These are phyloP conservation scores for Xylaria intraflava DNA, from an alignment of 495 filamentous ascomycete species.

Conservation along the genomic window DNA sequence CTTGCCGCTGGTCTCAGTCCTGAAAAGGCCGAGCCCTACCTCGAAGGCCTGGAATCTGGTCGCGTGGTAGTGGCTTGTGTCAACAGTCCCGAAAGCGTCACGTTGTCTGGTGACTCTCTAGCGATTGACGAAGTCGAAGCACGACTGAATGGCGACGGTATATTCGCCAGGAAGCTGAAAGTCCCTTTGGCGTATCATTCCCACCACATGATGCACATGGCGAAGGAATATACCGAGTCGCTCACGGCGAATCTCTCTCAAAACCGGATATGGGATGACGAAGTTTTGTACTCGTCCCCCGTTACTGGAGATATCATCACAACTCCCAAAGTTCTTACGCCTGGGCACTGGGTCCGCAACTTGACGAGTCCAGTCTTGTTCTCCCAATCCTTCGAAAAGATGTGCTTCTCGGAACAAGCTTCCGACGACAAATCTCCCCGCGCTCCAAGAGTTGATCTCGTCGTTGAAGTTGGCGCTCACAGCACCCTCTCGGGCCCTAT, in stretches of 20 bases:
- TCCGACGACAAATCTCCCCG: too few species aligned
- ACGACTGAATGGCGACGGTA: constrained; percentile 20
- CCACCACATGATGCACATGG: constrained; percentile 36
- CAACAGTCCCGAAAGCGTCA: constrained; percentile 39
- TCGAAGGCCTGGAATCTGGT: constrained; percentile 20
- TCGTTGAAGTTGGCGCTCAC: neutral
- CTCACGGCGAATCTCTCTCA: neutral
- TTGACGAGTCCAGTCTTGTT: constrained; percentile 36
- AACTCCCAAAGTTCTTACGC: constrained; percentile 1
- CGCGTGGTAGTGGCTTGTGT: constrained; percentile 32
- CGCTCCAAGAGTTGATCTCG: too few species aligned
- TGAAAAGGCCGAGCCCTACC: constrained; percentile 29
- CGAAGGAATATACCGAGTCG: constrained; percentile 29
- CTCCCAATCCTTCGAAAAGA: constrained; percentile 24
- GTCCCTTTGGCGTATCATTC: constrained; percentile 42
- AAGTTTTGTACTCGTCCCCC: constrained; percentile 24
- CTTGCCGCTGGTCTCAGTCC: constrained; percentile 34
- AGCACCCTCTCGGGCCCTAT: constrained; percentile 32
- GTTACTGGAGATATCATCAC: constrained; percentile 11
- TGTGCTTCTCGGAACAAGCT: too few species aligned
- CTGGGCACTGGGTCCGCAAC: constrained; percentile 36
- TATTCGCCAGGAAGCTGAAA: constrained; percentile 33
- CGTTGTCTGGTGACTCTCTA: constrained; percentile 34
- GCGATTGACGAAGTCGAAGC: constrained; percentile 25
- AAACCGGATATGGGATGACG: neutral